Base-by-base conservation (phyloP, 306 rosid species). In the Clitoria ternatea region DNA sequence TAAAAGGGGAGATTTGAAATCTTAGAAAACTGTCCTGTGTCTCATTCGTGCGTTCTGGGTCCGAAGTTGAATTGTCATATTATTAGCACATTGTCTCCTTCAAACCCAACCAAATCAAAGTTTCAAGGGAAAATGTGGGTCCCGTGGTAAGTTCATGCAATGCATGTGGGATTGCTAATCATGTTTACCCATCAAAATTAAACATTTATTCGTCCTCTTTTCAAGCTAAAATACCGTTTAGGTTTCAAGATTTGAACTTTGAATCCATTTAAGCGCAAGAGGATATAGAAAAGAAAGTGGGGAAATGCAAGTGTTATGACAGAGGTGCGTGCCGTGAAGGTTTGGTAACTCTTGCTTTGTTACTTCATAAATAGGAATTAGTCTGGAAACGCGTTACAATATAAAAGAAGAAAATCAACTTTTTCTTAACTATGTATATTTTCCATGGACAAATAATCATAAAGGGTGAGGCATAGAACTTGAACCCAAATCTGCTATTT, bases 1-100 rank as follows among this genome's bases (percentile, higher is more conserved):
- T n/a, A n/a, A n/a, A n/a, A 66, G 57, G 56, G 18, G 27, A 63
- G 56, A 74, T 63, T 70, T 77, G 62, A 77, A 77, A 77, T 70
- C 68, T 77, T 18, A 14, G 0, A 35, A 32, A 32, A 17, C 23
- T 20, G 50, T 37, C 27, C 72, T 77, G 0, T 61, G 72, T 40
- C 50, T 30, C 72, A 29, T 48, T 40, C 61, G 57, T 52, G 66
- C 49, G 59, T 53, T 75, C 61, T 60, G 65, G 53, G 42, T 33
- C 10, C 32, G 44, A 26, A 33, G 23, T 45, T 35, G 52, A 55
- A 15, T 42, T 56, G 54, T 48, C 73, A 33, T 30, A 20, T 29
- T 54, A 65, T 42, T 75, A 53, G 39, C 4, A 54, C 53, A 2
- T 35, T 71, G 78, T 71, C 63, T 44, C 82, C 64, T 45, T 35